A percentile compares a stretch with the other conserved stretches of the same genome.
These are phyloP conservation scores for Coemansia interrupta DNA, from an alignment of 192 early-diverging fungal species.

Conservation along the genomic window DNA sequence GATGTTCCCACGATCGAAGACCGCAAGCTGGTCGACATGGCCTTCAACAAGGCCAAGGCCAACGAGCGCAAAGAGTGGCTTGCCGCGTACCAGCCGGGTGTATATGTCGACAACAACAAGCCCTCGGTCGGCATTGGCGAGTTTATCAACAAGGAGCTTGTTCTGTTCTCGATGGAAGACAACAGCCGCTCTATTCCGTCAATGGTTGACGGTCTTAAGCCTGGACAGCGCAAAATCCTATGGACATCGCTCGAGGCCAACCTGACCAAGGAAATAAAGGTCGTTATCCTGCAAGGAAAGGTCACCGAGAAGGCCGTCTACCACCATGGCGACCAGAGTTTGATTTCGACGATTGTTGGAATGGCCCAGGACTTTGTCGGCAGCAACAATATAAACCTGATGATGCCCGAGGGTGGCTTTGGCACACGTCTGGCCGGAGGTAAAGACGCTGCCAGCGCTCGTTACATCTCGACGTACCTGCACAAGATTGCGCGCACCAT, in stretches of 20 bases:
- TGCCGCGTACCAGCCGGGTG: slow-evolving; percentile 74
- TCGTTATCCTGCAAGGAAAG: slow-evolving; percentile 82
- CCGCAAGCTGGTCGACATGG: slow-evolving; percentile 86
- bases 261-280: slow-evolving; percentile 79
- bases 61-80: slow-evolving; percentile 97
- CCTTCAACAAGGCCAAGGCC: slow-evolving; percentile 90
- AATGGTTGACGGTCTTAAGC: slow-evolving; percentile 92
- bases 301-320: slow-evolving; percentile 87
- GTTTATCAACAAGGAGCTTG: slow-evolving; percentile 94
- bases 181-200: slow-evolving; percentile 93
- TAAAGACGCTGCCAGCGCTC: slow-evolving; percentile 91
- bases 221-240: slow-evolving; percentile 93
- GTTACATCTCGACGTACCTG: slow-evolving; percentile 90
- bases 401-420: slow-evolving; percentile 86
- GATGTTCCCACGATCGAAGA: slow-evolving; percentile 56
- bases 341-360: slow-evolving; percentile 82
- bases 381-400: slow-evolving; percentile 86
- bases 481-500: slow-evolving; percentile 68
- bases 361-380: slow-evolving; percentile 95
- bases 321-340: slow-evolving; percentile 89
- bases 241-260: slow-evolving; percentile 83
- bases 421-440: slow-evolving; percentile 87
- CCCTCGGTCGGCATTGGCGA: slow-evolving; percentile 74
- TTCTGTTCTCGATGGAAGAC: slow-evolving; percentile 92
- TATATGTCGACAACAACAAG: slow-evolving; percentile 80